phyloP scores from a whole-genome alignment of 2,329 filamentous ascomycete species.

The Aspergillus awamori region DNA sequence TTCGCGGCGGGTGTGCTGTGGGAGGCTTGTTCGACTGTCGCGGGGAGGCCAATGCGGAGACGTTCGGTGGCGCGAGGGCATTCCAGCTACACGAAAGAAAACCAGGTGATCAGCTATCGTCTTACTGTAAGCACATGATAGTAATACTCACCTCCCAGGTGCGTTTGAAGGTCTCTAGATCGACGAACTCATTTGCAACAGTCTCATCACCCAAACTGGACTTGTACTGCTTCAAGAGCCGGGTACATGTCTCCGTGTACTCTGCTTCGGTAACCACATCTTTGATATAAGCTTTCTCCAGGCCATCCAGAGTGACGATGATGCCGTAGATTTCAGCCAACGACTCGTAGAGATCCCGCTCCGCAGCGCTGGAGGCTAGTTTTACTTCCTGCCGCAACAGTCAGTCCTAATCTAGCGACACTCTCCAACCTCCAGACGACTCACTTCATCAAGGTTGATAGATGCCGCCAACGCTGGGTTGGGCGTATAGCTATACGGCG shows the following conservation, averaged over 20 bases:
- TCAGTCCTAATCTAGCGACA: conserved; percentile 23
- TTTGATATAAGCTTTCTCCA: conserved; percentile 95
- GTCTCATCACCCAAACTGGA: conserved; percentile 87
- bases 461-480: conserved; percentile 80
- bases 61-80: conserved; percentile 92
- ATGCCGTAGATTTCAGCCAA: conserved; percentile 98
- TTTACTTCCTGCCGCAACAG: conserved; percentile 75
- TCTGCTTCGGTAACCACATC: conserved; percentile 89
- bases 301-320: conserved; percentile 88
- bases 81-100: conserved; percentile 67
- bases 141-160: conserved; percentile 77
- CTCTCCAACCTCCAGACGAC: conserved; percentile 15
- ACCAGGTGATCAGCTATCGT: background rate
- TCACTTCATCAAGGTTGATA: conserved; percentile 90
- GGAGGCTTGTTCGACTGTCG: conserved; percentile 68
- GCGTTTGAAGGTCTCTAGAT: conserved; percentile 86
- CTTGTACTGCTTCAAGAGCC: conserved; percentile 94
- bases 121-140: background rate
- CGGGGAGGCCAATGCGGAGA: conserved; percentile 87
- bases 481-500: conserved; percentile 87
- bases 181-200: conserved; percentile 84
- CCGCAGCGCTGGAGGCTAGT: conserved; percentile 79
- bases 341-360: conserved; percentile 92
- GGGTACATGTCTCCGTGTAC: conserved; percentile 94
- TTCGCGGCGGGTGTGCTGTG: conserved; percentile 51